Base-by-base conservation (phyloP, 768 basidiomycete genomes). In the Leccinum truebloodii region DNA sequence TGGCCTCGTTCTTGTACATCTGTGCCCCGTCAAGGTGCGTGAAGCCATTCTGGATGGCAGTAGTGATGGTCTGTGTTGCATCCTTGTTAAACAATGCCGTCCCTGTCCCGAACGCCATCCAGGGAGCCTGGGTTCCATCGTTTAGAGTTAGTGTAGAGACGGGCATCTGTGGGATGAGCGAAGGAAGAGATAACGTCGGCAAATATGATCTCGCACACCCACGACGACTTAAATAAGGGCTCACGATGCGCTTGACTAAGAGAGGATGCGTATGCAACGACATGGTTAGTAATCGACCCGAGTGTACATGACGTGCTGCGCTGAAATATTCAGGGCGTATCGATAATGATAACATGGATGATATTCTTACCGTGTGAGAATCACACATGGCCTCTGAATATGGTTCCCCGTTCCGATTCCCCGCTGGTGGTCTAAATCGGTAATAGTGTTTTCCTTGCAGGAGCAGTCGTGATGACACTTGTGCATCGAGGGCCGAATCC, bases 21-120 rank as follows among this genome's bases (percentile, higher is more conserved):
- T 87, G 86, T 3, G 86, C 86, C n/a, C 84, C 82, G 66, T 88
- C 87, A 18, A 89, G 77, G 67, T 88, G 87, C 13, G 76, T 83
- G 65, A 87, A 78, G 3, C 84, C 83, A 51, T 74, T 78, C 18
- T 79, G 74, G 55, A 89, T 82, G n/a, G 87, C 87, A 22, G 69
- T 60, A 39, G 65, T 71, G 52, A 84, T 75, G 4, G 75, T 66
- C 0, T 60, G 18, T 26, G 76, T 63, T 12, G 79, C 83, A 62
- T 87, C 81, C 62, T 77, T 77, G 16, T 60, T 57, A 58, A 66
- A 84, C 14, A 83, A 73, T 1, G 84, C 85, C 1, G 84, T 84
- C 1, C 87, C 87, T 22, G 83, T 86, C 18, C 87, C 87, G 62
- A 83, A 87, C 3, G 78, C 86, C 26, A 87, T 72, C 81, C 80